Conservation (phyloP, 2,329 filamentous ascomycete species). For the Ophiostoma pallidulum region DNA sequence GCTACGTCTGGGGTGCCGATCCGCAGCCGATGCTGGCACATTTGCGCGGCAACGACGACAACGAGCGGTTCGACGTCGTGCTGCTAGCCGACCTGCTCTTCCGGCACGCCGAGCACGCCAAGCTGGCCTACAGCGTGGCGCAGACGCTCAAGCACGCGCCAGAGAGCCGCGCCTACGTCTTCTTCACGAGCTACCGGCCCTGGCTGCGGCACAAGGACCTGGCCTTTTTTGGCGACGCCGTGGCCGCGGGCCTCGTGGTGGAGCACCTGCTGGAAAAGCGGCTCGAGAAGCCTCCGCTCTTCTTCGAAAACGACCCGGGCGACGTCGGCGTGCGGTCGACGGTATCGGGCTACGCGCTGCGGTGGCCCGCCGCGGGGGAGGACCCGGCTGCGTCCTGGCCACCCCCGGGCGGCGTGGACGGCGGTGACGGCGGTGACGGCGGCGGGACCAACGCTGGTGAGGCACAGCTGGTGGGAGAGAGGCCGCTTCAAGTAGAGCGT, state of each 20-base stretch:
- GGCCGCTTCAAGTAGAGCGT: no score
- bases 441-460: neutral
- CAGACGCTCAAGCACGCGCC: conserved; percentile 49
- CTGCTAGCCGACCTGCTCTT: conserved; percentile 86
- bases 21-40: conserved; percentile 47
- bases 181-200: conserved; percentile 89
- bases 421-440: neutral
- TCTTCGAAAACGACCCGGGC: conserved; percentile 84
- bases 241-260: conserved; percentile 61
- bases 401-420: conserved; percentile 7
- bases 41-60: conserved; percentile 29
- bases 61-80: conserved; percentile 60
- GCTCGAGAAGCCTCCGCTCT: conserved; percentile 67
- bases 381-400: conserved; percentile 14
- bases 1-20: conserved; percentile 76
- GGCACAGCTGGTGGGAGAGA: no score
- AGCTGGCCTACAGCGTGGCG: conserved; percentile 63
- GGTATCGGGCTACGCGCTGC: conserved; percentile 67
- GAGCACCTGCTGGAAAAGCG: conserved; percentile 72
- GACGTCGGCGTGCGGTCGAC: conserved; percentile 74
- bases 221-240: conserved; percentile 72
- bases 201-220: conserved; percentile 82
- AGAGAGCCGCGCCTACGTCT: conserved; percentile 64
- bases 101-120: conserved; percentile 77
- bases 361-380: conserved; percentile 44